Percentiles rank a stretch among this genome's conserved stretches.
Evolutionary conservation across 75 land plant species (phyloP).

Genomic region (Chamaecyparis obtusa): DNA sequence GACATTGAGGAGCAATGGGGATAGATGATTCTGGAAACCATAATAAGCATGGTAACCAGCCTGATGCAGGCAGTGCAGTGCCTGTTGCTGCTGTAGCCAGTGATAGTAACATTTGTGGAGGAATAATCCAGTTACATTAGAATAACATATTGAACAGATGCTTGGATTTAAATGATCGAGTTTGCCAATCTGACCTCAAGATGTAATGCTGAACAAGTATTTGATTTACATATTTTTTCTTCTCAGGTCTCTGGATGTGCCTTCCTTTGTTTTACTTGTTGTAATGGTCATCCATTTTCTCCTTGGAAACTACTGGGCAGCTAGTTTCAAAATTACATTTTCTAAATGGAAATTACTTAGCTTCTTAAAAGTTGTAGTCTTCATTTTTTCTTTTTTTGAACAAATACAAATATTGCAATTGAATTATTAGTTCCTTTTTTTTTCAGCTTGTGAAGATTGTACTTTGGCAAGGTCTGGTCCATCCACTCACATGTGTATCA

Average conservation of each 20-base stretch:
- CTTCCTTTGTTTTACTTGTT: not conserved
- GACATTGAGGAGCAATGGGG: slow-evolving; percentile 88
- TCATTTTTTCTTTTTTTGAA: not conserved
- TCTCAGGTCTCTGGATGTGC: not conserved
- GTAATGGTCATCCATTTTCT: not conserved
- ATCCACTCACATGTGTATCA: slow-evolving; percentile 99
- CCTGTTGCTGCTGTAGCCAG: slow-evolving; percentile 99
- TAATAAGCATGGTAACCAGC: slow-evolving; percentile 15
- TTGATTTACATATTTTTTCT: not conserved
- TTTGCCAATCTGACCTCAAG: slow-evolving; percentile 86
- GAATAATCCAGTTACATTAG: slow-evolving; percentile 97
- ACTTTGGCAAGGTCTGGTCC: slow-evolving; percentile 95
- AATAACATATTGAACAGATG: slow-evolving; percentile 75
- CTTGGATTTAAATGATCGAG: slow-evolving; percentile 75
- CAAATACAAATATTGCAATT: not conserved
- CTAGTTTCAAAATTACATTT: not conserved
- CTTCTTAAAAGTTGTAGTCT: not conserved
- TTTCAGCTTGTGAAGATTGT: slow-evolving; percentile 94
- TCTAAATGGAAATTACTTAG: not conserved
- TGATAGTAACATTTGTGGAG: slow-evolving; percentile 97
- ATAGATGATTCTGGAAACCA: slow-evolving; percentile 24
- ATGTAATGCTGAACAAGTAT: slow-evolving; percentile 22
- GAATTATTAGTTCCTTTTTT: not conserved
- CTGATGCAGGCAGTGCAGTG: slow-evolving; percentile 47
- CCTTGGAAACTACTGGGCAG: not conserved